Evolutionary conservation across 2,329 filamentous ascomycete genomes (phyloP), one percentile per base, ranked within the genome.

Genomic region (Colletotrichum lupini): DNA sequence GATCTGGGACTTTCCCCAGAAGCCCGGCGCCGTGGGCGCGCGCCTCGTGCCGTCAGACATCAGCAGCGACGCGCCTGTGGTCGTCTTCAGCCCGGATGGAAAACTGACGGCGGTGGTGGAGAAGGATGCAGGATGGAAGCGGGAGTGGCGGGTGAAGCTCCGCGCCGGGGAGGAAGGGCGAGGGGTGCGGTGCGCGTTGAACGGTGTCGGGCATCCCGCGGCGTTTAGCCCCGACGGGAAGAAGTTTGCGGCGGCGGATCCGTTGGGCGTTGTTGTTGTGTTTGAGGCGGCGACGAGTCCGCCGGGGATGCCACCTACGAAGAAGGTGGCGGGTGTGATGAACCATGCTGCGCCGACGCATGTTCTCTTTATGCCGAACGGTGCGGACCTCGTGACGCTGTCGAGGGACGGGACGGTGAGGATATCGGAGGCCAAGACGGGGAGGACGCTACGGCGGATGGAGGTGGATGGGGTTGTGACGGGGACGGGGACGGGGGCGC

Each of bases 331-430:
- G 28, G 77, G 77, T 19, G 80, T 84, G 14, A 63, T 81, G 28
- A 76, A 79, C 58, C 84, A 85, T 77, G 79, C 80, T 59, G 82
- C 81, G 57, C 72, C 85, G 32, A 84, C 81, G 5, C 82, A 85
- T 77, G 77, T 82, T 3, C 79, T 79, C 53, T 85, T 85, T 19
- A 77, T 79, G 57, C 77, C 80, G 0, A 78, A 79, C 19, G 63
- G 64, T 9, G 74, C 73, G 8, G 77, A 71, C 49, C 69, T 86
- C 1, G 83, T 83, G 3, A 84, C 82, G 0, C 76, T 80, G 12
- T 82, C 82, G 1, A 76, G 77, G 26, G 84, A 85, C 14, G 83
- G 83, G 2, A 83, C 79, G 1, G 75, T 83, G 26, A 77, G 84
- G 52, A 75, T 85, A 66, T 85, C 81, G 35, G 76, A 82, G 61